Evolutionary conservation across 2,329 filamentous ascomycete species (phyloP).

Genomic region (Trichoderma gracile): DNA sequence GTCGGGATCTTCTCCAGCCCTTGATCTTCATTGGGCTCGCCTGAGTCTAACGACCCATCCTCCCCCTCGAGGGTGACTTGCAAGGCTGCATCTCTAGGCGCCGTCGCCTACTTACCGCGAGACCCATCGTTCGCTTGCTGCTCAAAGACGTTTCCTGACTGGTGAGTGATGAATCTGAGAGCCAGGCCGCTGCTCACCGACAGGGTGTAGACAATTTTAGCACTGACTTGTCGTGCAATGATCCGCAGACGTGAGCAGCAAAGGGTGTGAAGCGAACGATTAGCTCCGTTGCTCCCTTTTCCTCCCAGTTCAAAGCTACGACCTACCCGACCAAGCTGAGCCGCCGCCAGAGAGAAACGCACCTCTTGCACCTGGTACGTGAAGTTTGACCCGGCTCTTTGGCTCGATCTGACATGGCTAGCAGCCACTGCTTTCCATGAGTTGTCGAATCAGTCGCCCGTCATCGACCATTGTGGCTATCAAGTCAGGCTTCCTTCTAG

Average conservation of each 20-base stretch:
- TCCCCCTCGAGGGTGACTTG: neutral
- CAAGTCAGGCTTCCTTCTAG: neutral
- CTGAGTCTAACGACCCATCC: neutral
- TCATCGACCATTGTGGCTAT: slow-evolving; percentile 6
- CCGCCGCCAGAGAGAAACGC: slow-evolving; percentile 8
- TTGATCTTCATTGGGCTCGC: neutral
- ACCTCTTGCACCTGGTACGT: slow-evolving; percentile 17
- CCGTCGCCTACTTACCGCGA: slow-evolving; percentile 14
- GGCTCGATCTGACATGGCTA: slow-evolving; percentile 18
- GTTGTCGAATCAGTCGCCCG: slow-evolving; percentile 3
- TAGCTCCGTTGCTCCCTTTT: slow-evolving; percentile 16
- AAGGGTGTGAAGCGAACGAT: slow-evolving; percentile 18
- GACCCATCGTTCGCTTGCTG: slow-evolving; percentile 4
- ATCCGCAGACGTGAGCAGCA: slow-evolving; percentile 19
- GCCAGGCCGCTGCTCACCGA: slow-evolving; percentile 9
- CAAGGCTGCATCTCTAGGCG: slow-evolving; percentile 19
- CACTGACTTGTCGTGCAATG: slow-evolving; percentile 20
- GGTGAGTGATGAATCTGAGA: slow-evolving; percentile 11
- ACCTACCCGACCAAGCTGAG: slow-evolving; percentile 13
- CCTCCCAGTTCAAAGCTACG: slow-evolving; percentile 5
- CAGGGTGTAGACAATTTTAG: slow-evolving; percentile 16
- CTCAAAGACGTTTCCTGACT: slow-evolving; percentile 3
- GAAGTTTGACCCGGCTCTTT: slow-evolving; percentile 5
- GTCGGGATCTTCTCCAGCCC: neutral
- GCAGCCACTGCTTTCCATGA: slow-evolving; percentile 11